phyloP scores from a whole-genome alignment of 192 early-diverging fungal genomes.

The Coemansia sp. region DNA sequence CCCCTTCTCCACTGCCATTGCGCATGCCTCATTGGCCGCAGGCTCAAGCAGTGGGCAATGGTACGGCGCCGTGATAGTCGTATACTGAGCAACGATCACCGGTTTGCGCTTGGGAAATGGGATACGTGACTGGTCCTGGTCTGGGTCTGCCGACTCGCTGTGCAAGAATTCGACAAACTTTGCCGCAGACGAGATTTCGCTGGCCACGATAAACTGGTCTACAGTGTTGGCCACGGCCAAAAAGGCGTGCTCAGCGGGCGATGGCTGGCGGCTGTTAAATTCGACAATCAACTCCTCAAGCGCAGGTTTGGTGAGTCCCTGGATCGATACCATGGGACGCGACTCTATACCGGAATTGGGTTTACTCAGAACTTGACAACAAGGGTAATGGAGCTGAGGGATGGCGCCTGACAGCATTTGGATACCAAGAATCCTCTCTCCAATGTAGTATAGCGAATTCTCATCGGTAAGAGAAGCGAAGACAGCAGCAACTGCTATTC shows the following conservation, averaged over 20 bases:
- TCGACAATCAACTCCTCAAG: constrained; percentile 8
- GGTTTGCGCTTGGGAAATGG: constrained; percentile 80
- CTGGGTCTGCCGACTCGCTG: constrained; percentile 8
- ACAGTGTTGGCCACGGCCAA: constrained; percentile 27
- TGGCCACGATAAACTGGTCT: constrained; percentile 27
- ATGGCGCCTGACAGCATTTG: constrained; percentile 84
- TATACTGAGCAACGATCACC: constrained; percentile 80
- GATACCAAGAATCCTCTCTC: constrained; percentile 76
- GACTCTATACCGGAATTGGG: too few species aligned
- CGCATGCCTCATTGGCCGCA: background rate
- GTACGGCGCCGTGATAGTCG: constrained; percentile 90
- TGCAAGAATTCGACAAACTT: too few species aligned
- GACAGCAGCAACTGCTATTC: too few species aligned
- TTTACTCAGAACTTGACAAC: too few species aligned
- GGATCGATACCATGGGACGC: too few species aligned
- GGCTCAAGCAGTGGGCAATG: constrained; percentile 27
- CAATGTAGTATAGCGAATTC: too few species aligned
- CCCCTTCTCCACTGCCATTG: constrained; percentile 17
- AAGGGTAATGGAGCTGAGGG: too few species aligned
- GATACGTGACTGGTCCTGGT: constrained; percentile 66
- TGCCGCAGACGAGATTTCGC: too few species aligned
- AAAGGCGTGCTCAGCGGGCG: constrained; percentile 12
- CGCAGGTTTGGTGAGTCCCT: constrained; percentile 5
- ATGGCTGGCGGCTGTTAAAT: constrained; percentile 19
- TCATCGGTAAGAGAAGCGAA: too few species aligned